Evolutionary conservation across 805 yeast species (phyloP).

Genomic region (Ogataea methanolica): DNA sequence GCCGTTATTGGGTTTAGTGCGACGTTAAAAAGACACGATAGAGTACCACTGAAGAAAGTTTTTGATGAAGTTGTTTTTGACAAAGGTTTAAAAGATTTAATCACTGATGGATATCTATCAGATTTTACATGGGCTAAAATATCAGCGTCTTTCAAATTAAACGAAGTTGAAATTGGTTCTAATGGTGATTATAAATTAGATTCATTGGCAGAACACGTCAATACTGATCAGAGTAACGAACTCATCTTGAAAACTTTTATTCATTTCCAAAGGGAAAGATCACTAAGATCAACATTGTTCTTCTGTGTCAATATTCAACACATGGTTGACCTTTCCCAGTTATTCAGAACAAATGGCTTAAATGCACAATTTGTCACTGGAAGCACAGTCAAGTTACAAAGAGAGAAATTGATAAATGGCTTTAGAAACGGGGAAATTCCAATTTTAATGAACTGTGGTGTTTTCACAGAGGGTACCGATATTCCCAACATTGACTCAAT

Average conservation of each 20-base stretch:
- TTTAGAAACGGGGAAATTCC: constrained; percentile 61
- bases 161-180: constrained; percentile 17
- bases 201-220: constrained; percentile 50
- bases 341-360: constrained; percentile 56
- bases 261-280: constrained; percentile 35
- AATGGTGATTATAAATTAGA: constrained; percentile 52
- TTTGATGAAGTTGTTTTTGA: constrained; percentile 76
- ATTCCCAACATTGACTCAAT: constrained; percentile 84
- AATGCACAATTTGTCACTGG: constrained; percentile 72
- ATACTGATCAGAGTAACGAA: constrained; percentile 48
- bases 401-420: constrained; percentile 48
- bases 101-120: constrained; percentile 62
- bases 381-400: constrained; percentile 45
- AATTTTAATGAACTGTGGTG: constrained; percentile 82
- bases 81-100: constrained; percentile 59
- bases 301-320: constrained; percentile 78
- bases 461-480: constrained; percentile 93
- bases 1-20: constrained; percentile 85
- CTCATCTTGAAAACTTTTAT: constrained; percentile 51
- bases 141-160: constrained; percentile 31
- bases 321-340: constrained; percentile 46
- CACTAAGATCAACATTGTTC: constrained; percentile 59
- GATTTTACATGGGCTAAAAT: constrained; percentile 65
- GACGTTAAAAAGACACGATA: constrained; percentile 77
- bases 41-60: constrained; percentile 47